A percentile compares a stretch with the other conserved stretches of the same genome.
Evolutionary conservation across 768 basidiomycete species (phyloP).

Genomic region (Vararia minispora): DNA sequence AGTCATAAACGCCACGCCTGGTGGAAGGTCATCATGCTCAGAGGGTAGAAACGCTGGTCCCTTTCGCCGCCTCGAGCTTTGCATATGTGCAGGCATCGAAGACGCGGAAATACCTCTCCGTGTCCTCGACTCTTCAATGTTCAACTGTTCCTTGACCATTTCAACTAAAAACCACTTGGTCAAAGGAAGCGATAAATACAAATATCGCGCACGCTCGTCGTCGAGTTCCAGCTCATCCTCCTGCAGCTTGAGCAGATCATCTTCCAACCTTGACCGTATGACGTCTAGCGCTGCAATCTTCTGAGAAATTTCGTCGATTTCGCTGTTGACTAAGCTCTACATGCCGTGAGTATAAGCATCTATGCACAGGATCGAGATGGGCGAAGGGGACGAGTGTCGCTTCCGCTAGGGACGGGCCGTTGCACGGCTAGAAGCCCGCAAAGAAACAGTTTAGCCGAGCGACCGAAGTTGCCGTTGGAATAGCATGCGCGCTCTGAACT

Average conservation of each 20-base stretch:
- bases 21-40: conserved; percentile 91
- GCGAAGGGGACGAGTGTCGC: too few relatives aligned
- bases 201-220: conserved; percentile 65
- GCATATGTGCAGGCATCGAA: conserved; percentile 29
- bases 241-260: conserved; percentile 74
- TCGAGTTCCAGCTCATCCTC: conserved; percentile 97
- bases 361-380: too few relatives aligned
- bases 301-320: conserved; percentile 79
- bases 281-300: conserved; percentile 82
- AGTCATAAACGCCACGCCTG: conserved; percentile 95
- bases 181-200: conserved; percentile 1
- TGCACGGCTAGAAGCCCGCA: too few relatives aligned
- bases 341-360: conserved; percentile 5
- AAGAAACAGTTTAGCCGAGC: too few relatives aligned
- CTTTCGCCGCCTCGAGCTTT: conserved; percentile 62
- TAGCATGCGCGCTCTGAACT: too few relatives aligned
- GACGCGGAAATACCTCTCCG: conserved; percentile 20
- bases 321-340: conserved; percentile 75
- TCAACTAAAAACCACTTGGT: conserved; percentile 43
- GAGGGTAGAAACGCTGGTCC: conserved; percentile 94
- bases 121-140: conserved; percentile 46
- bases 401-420: too few relatives aligned
- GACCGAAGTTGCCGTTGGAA: too few relatives aligned
- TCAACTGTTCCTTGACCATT: conserved; percentile 78
- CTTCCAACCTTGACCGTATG: conserved; percentile 71